Conservation (phyloP, 441 rosid genomes). For the Euphorbia schlechtendalii region DNA sequence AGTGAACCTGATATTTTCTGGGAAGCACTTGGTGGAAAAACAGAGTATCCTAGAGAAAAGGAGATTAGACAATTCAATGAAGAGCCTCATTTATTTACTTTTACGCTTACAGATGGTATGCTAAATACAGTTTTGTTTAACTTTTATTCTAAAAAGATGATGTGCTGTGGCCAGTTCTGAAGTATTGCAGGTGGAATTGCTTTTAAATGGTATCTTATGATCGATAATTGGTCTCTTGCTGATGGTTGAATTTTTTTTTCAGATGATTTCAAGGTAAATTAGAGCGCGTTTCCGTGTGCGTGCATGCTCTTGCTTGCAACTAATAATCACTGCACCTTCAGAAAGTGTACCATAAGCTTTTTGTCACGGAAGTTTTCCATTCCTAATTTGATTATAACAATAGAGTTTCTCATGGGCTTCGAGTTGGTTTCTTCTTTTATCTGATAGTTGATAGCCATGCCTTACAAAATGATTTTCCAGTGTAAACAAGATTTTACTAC, state of each 20-base stretch:
- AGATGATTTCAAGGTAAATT: constrained; percentile 59
- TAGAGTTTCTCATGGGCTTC: constrained; percentile 8
- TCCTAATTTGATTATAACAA: constrained; percentile 4
- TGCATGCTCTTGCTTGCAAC: constrained; percentile 18
- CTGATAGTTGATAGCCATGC: not conserved
- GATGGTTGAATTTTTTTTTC: constrained; percentile 31
- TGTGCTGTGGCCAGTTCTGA: constrained; percentile 40
- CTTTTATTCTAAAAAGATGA: constrained; percentile 27
- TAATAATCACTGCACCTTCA: constrained; percentile 17
- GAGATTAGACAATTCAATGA: constrained; percentile 36
- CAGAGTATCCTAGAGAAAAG: constrained; percentile 70
- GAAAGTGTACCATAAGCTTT: not conserved
- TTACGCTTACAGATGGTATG: constrained; percentile 52
- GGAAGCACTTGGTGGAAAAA: constrained; percentile 77
- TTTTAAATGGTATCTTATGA: constrained; percentile 33
- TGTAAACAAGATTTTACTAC: not conserved
- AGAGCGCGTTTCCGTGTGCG: constrained; percentile 14
- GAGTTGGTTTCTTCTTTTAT: not conserved
- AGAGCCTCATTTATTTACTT: constrained; percentile 63
- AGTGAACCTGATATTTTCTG: constrained; percentile 83
- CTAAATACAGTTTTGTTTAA: constrained; percentile 24
- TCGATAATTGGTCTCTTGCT: constrained; percentile 26
- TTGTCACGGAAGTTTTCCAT: constrained; percentile 9
- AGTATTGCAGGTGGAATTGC: constrained; percentile 33
- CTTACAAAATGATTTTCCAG: not conserved